phyloP scores from a whole-genome alignment of 2,329 filamentous ascomycete species.

The Botrytis tulipae region DNA sequence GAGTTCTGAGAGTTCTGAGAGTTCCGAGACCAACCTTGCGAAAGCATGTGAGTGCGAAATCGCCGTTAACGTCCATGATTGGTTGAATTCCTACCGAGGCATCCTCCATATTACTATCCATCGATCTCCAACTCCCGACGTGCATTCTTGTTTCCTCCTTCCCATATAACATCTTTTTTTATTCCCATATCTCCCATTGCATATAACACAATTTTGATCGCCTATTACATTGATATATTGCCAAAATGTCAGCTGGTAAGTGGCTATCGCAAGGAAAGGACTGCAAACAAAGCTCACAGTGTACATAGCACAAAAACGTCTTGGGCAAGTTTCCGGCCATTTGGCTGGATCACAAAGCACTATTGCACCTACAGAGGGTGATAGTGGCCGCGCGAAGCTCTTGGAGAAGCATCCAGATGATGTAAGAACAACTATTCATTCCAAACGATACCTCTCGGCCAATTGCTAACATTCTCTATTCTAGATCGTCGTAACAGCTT shows the following conservation, averaged over 20 bases:
- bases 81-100: constrained; percentile 21
- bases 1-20: background rate
- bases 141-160: background rate
- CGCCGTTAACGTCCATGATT: constrained; percentile 17
- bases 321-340: constrained; percentile 59
- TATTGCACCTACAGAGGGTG: constrained; percentile 29
- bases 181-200: background rate
- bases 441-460: background rate
- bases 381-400: constrained; percentile 40
- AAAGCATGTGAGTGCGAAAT: constrained; percentile 18
- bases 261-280: constrained; percentile 1
- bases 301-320: constrained; percentile 36
- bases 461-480: constrained; percentile 32
- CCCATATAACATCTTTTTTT: background rate
- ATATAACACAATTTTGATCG: background rate
- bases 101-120: background rate
- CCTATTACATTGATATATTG: background rate
- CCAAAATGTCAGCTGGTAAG: constrained; percentile 34
- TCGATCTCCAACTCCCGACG: background rate
- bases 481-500: constrained; percentile 84
- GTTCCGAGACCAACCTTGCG: constrained; percentile 3
- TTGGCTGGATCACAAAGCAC: constrained; percentile 46
- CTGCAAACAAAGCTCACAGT: constrained; percentile 28
- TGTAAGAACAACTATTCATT: constrained; percentile 44
- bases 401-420: constrained; percentile 67